phyloP scores from a whole-genome alignment of 2,329 filamentous ascomycete genomes.

The Chaetomiaceae sp. region DNA sequence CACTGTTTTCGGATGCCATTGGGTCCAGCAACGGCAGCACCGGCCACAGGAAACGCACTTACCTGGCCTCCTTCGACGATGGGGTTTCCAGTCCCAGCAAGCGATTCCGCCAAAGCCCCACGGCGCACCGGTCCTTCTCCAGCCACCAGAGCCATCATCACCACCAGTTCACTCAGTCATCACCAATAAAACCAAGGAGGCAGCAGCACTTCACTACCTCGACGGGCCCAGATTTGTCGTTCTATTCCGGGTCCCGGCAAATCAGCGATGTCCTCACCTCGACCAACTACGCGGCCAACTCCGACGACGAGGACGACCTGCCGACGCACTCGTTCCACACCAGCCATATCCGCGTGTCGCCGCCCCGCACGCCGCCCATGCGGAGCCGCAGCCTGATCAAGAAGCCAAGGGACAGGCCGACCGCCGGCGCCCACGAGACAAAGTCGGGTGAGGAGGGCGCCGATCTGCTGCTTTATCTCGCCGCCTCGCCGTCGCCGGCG shows the following conservation, averaged over 20 bases:
- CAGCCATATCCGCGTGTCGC: slow-evolving; percentile 65
- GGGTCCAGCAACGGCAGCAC: slow-evolving; percentile 63
- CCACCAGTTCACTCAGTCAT: slow-evolving; percentile 73
- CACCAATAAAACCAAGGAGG: slow-evolving; percentile 71
- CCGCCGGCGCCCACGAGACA: slow-evolving; percentile 30
- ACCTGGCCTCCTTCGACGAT: slow-evolving; percentile 53
- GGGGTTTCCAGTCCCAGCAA: slow-evolving; percentile 54
- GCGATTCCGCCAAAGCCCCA: slow-evolving; percentile 62
- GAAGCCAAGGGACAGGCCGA: slow-evolving; percentile 45
- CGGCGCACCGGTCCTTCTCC: slow-evolving; percentile 52
- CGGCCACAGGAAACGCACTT: slow-evolving; percentile 59
- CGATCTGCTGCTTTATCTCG: slow-evolving; percentile 75
- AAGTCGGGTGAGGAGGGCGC: slow-evolving; percentile 73
- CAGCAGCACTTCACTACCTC: slow-evolving; percentile 69
- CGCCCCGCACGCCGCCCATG: slow-evolving; percentile 75
- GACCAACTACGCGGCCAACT: slow-evolving; percentile 54
- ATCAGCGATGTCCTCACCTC: slow-evolving; percentile 58
- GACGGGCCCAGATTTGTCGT: slow-evolving; percentile 67
- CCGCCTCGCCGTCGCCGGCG: slow-evolving; percentile 84
- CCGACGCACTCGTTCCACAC: slow-evolving; percentile 67
- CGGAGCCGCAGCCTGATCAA: slow-evolving; percentile 46
- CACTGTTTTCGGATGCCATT: slow-evolving; percentile 79
- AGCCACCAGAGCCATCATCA: slow-evolving; percentile 36
- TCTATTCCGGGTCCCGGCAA: slow-evolving; percentile 66
- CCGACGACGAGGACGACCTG: slow-evolving; percentile 81